Evolutionary conservation across 495 filamentous ascomycete genomes (phyloP), one percentile per base, ranked within the genome.

Genomic region (Lasiosphaeris hirsuta): DNA sequence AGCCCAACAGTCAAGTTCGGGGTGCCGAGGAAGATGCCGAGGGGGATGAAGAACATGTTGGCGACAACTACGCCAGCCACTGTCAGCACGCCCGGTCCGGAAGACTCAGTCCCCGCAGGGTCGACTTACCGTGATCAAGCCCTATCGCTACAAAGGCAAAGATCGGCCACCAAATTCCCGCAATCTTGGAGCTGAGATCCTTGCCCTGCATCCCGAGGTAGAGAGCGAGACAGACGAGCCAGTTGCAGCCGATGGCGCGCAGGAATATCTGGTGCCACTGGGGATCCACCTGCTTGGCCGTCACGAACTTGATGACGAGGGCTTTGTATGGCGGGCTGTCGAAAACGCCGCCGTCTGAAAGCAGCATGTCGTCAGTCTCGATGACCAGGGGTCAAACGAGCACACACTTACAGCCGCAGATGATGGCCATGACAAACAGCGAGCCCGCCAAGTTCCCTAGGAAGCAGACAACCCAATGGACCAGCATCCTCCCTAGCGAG

Each of bases 11-110:
- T 72, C 19, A 86, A 70, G 0, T 62, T 67, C 0, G 82, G 80
- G 0, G 82, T 72, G 0, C 69, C 72, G 0, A 81, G 59, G 67
- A 76, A 86, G 30, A 86, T 82, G 7, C 69, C 79, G 62, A 81
- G 65, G 8, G 83, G 82, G 37, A 86, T 79, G 61, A 85, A 84
- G 37, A 82, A 84, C 81, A 85, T 86, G 60, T 85, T 86, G 42
- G 82, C 83, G 30, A 86, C 80, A 43, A 85, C 82, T 30, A 30
- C 5, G 5, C 23, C 23, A 30, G 23, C 5, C 23, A 30, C 23
- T 30, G 5, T 30, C 23, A 30, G 23, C 23, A 30, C 23, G 2
- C 5, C 23, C 23, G 5, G 23, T 30, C 23, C 23, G 2, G 5
- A 2, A 30, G 23, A 30, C 23, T 30, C 5, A 30, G 5, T 5